These are phyloP conservation scores for Ceratocystis colombiana DNA, from an alignment of 2,329 filamentous ascomycete species.

Conservation along the genomic window DNA sequence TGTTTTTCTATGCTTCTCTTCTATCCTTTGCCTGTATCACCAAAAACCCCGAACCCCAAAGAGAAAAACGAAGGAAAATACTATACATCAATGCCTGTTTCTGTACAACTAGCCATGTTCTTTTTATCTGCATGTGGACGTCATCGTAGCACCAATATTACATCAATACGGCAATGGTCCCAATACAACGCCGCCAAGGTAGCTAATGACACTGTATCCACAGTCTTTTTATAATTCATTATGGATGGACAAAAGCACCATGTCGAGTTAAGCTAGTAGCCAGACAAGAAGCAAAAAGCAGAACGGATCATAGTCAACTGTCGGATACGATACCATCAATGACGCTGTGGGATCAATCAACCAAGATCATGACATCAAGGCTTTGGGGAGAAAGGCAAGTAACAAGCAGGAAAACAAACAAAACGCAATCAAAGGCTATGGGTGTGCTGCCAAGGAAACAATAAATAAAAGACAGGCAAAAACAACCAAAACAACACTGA, in stretches of 20 bases:
- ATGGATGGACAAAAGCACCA: too few relatives aligned
- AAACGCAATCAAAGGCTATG: conserved; percentile 1
- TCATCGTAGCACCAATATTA: background rate
- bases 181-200: too few relatives aligned
- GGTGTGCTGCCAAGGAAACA: background rate
- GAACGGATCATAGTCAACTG: too few relatives aligned
- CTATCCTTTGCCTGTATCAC: background rate
- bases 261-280: too few relatives aligned
- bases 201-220: too few relatives aligned
- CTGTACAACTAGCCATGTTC: background rate
- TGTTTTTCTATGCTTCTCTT: background rate
- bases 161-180: background rate
- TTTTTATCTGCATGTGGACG: background rate
- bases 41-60: background rate
- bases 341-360: background rate
- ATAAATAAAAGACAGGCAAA: background rate
- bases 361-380: background rate
- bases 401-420: background rate
- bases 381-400: background rate
- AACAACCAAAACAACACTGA: background rate
- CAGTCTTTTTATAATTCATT: too few relatives aligned
- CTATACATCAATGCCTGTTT: background rate
- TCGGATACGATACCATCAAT: background rate
- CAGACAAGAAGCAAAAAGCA: too few relatives aligned
- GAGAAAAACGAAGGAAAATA: background rate